Percentiles rank a stretch among this genome's conserved stretches.
Evolutionary conservation across 441 rosid genomes (phyloP).

Genomic region (Gossypium davidsonii): DNA sequence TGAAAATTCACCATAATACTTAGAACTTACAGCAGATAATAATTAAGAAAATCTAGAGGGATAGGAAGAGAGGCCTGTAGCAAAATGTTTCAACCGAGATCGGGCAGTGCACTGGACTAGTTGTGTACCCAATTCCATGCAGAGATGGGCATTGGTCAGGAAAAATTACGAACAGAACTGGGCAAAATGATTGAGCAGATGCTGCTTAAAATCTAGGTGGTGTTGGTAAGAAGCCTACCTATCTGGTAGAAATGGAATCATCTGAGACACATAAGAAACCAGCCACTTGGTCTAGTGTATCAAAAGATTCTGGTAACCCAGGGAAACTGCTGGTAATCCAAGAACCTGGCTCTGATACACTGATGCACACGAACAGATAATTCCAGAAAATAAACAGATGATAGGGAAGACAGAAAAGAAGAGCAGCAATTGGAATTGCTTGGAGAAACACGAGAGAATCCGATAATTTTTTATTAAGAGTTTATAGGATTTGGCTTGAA

Average conservation of each 20-base stretch:
- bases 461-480: not conserved
- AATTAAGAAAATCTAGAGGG: not conserved
- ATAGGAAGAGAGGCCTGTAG: not conserved
- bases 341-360: not conserved
- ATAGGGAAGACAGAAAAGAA: not conserved
- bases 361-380: not conserved
- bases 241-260: not conserved
- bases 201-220: not conserved
- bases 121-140: not conserved
- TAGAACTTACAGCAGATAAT: not conserved
- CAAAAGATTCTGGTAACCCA: slow-evolving; percentile 3
- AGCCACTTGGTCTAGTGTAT: not conserved
- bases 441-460: not conserved
- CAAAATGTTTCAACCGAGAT: not conserved
- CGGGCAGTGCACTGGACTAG: not conserved
- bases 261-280: not conserved
- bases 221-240: not conserved
- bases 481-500: not conserved
- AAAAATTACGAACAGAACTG: not conserved
- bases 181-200: not conserved
- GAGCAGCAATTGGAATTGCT: not conserved
- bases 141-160: not conserved
- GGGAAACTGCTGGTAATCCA: not conserved
- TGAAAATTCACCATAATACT: not conserved
- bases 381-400: not conserved